Percentiles rank a stretch among this genome's conserved stretches.
These are phyloP conservation scores for Talaromyces stipitatus DNA, from an alignment of 495 filamentous ascomycete genomes.

Conservation along the genomic window DNA sequence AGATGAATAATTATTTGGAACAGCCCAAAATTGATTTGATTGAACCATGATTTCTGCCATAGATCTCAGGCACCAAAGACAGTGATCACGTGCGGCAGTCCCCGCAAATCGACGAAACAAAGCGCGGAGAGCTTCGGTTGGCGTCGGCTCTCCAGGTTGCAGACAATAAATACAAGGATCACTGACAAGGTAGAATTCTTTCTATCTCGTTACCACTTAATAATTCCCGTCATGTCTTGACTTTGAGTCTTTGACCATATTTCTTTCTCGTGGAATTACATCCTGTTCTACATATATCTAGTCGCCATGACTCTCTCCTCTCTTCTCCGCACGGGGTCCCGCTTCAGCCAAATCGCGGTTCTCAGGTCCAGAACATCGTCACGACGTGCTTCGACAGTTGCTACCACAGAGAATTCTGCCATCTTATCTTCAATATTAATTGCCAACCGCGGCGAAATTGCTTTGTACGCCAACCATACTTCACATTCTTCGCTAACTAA, in stretches of 20 bases:
- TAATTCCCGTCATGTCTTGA: background rate
- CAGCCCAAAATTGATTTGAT: background rate
- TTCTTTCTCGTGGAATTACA: background rate
- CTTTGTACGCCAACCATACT: slow-evolving; percentile 44
- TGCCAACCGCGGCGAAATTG: slow-evolving; percentile 96
- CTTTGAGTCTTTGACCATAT: background rate
- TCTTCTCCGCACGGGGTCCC: slow-evolving; percentile 39
- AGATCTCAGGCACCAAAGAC: background rate
- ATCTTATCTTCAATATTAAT: slow-evolving; percentile 84
- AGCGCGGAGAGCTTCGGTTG: slow-evolving; percentile 27
- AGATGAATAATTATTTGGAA: background rate
- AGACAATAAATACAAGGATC: slow-evolving; percentile 1
- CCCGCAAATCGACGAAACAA: slow-evolving; percentile 24
- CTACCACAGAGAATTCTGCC: slow-evolving; percentile 12
- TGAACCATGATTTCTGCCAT: background rate
- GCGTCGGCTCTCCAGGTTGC: slow-evolving; percentile 13
- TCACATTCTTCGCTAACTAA: background rate
- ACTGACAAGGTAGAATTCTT: background rate
- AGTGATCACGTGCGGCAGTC: slow-evolving; percentile 21
- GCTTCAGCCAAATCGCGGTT: slow-evolving; percentile 27
- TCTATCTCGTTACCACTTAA: background rate
- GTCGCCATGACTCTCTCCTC: slow-evolving; percentile 33
- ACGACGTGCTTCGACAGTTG: slow-evolving; percentile 29
- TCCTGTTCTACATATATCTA: background rate
- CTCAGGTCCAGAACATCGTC: slow-evolving; percentile 16